Base-by-base conservation (phyloP, 148 eudicot species). In the Rhododendron griersonianum region DNA sequence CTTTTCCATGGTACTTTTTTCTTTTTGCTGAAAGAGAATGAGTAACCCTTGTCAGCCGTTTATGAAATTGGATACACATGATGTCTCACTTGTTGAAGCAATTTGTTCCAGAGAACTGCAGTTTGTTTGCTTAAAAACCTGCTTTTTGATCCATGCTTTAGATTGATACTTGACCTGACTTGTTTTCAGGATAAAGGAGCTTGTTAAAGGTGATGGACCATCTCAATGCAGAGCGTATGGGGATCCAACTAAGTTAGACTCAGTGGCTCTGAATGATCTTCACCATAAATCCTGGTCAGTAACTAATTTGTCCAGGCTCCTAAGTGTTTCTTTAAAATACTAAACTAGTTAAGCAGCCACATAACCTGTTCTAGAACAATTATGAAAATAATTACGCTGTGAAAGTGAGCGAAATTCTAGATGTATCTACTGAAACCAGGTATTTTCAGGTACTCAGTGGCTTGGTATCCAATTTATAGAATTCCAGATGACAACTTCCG, bases 391-490 rank as follows among this genome's bases (percentile, higher is more conserved):
- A 33, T 35, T 69, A 44, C 11, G 7, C 37, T 81, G 50, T 81
- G 47, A 59, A 77, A 61, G 41, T 33, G 51, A 23, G 11, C 5
- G 28, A 67, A 25, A 25, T 48, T 51, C 21, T 9, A 30, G 16
- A 84, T 73, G 6, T 4, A 48, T 73, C 21, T 84, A 39, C 86
- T 84, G 39, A 77, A 28, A 83, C 79, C 63, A 61, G 30, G 28
- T 67, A 37, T 69, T 86, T 85, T 67, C 88, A 91, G 93, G 94
- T 92, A 87, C 83, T 91, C 94, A 44, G 94, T 92, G 81, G 94
- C 94, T 25, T 92, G 94, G 94, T 92, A 92, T 69, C 94, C 94
- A 8, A 90, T 92, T 85, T 92, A 92, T 79, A 89, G 92, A 81
- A 91, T 92, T 84, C 94, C 94, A 16, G 93, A 90, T 80, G 94